Evolutionary conservation across 2,329 filamentous ascomycete species (phyloP).

Genomic region (Botrytis paeoniae): DNA sequence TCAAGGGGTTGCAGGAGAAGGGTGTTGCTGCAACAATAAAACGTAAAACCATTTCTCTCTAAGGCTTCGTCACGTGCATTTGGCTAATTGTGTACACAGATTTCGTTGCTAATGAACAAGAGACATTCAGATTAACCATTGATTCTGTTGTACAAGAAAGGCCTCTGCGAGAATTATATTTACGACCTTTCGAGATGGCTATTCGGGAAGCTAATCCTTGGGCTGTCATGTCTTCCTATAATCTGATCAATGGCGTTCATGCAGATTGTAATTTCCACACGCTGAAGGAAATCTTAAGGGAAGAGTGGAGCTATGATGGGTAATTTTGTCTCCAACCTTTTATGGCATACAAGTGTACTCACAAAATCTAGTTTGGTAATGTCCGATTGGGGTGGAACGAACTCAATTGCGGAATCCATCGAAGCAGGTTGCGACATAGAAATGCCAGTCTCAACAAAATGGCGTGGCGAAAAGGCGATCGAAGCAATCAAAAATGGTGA

Average conservation of each 20-base stretch:
- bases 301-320: slow-evolving; percentile 63
- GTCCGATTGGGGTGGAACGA: slow-evolving; percentile 58
- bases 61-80: slow-evolving; percentile 5
- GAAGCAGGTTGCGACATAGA: slow-evolving; percentile 57
- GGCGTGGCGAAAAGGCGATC: slow-evolving; percentile 56
- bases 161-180: slow-evolving; percentile 65
- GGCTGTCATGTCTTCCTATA: slow-evolving; percentile 69
- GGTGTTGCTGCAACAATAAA: slow-evolving; percentile 77
- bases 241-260: slow-evolving; percentile 62
- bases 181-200: slow-evolving; percentile 73
- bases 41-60: slow-evolving; percentile 45
- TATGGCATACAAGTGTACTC: not conserved
- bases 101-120: slow-evolving; percentile 71
- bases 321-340: slow-evolving; percentile 35
- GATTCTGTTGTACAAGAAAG: slow-evolving; percentile 63
- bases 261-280: slow-evolving; percentile 55
- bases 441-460: slow-evolving; percentile 55
- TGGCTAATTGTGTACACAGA: slow-evolving; percentile 40
- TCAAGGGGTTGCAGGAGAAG: slow-evolving; percentile 69
- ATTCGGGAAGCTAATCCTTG: slow-evolving; percentile 66
- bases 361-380: slow-evolving; percentile 47
- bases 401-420: slow-evolving; percentile 54
- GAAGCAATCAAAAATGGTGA: slow-evolving; percentile 49
- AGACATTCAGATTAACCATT: slow-evolving; percentile 63
- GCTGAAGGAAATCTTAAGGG: slow-evolving; percentile 55